Percentiles rank a stretch among this genome's conserved stretches.
Evolutionary conservation across 75 land plant species (phyloP).

Genomic region (Pseudotsuga menziesii): DNA sequence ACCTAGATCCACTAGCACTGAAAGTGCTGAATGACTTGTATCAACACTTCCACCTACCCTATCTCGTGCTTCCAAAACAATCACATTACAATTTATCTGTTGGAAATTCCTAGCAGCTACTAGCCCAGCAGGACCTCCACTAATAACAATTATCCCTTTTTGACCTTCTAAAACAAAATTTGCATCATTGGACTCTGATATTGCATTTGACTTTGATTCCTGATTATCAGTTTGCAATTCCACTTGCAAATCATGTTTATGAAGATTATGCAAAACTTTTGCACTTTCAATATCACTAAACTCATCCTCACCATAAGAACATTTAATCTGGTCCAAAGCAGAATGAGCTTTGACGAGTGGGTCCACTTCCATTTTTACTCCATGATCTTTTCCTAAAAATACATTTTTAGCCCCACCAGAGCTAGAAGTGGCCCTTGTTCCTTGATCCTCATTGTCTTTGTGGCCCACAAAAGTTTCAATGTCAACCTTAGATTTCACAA

Average conservation of each 20-base stretch:
- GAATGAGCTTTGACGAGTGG: background rate
- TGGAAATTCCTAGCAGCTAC: constrained; percentile 90
- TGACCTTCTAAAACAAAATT: constrained; percentile 17
- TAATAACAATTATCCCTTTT: constrained; percentile 67
- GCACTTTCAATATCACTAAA: constrained; percentile 27
- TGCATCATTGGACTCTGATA: constrained; percentile 4
- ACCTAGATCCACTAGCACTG: constrained; percentile 97
- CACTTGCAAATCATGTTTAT: constrained; percentile 14
- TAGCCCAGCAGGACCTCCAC: constrained; percentile 97
- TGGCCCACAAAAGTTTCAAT: background rate
- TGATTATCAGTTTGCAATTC: constrained; percentile 13
- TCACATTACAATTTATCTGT: constrained; percentile 69
- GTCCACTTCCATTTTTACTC: constrained; percentile 3
- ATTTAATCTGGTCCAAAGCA: constrained; percentile 9
- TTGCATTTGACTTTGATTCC: background rate
- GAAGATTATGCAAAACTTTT: constrained; percentile 33
- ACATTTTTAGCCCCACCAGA: background rate
- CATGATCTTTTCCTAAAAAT: background rate
- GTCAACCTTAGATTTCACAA: background rate
- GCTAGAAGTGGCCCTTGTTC: background rate
- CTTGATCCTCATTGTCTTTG: background rate
- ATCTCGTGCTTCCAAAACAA: constrained; percentile 80
- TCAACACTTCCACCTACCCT: constrained; percentile 93
- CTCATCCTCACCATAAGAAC: constrained; percentile 19
- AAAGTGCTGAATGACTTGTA: constrained; percentile 76